Base-by-base conservation (phyloP, 2,329 filamentous ascomycete genomes). In the Colletotrichum nymphaeae region DNA sequence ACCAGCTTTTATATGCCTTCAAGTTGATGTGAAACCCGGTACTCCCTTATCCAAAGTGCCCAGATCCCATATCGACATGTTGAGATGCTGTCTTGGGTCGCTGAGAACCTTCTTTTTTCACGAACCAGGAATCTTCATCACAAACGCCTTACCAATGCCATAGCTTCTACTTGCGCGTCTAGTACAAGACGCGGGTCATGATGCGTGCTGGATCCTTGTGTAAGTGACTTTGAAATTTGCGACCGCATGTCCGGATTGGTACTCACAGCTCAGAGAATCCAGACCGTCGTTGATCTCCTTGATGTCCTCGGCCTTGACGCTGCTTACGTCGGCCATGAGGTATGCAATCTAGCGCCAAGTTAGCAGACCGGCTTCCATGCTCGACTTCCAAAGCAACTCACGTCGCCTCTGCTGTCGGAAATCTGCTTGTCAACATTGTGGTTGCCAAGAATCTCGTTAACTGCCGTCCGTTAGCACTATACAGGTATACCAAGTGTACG, bases 341-440 rank as follows among this genome's bases (percentile, higher is more conserved):
- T 99, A 99, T 24, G 97, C 97, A 76, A 97, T 89, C 88, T 93
- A 77, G 16, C 69, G 6, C 67, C 35, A 14, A 14, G 62, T 82
- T 65, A 81, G 77, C 32, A 66, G 30, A 4, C 46, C 24, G 12
- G 28, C 5, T 14, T 53, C 16, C 5, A 30, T n/a, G 30, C 7
- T 63, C 32, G n/a, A 7, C 14, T 49, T n/a, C 6, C 14, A 11
- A 26, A 7, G 14, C 5, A 24, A 77, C 89, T 76, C 84, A 94
- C 93, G 81, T 98, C 96, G 77, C 95, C 96, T 86, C 93, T 93
- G 84, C 94, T 97, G 83, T 98, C 97, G 63, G 94, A 97, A 87
- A 97, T 98, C 85, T 99, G 97, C 88, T 98, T 98, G 86, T 98
- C 96, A 78, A 99, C 95, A 83, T 99, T 99, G 87, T 99, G 95